Evolutionary conservation across 176 grass and related monocot genomes (phyloP).

Genomic region (Sorghum bicolor): Sorghum_bicolor_NCBIv3 NC_012876.2:9197001-9197500

Average conservation of each 20-base stretch:
- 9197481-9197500: not conserved
- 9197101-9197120: not conserved
- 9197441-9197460: not conserved
- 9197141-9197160: not conserved
- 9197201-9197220: not conserved
- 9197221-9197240: not conserved
- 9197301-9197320: not conserved
- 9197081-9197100: not conserved
- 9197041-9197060: not conserved
- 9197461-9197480: not conserved
- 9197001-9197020: not conserved
- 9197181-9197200: not conserved
- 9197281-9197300: not conserved
- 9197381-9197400: not conserved
- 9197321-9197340: not conserved
- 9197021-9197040: not conserved
- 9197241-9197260: not conserved
- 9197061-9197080: not conserved
- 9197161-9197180: not conserved
- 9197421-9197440: not conserved
- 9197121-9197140: not conserved
- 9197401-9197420: not conserved
- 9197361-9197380: not conserved
- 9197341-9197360: not conserved
- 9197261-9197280: not conserved